Evolutionary conservation across 2,329 filamentous ascomycete genomes (phyloP), one percentile per base, ranked within the genome.

Genomic region (Boeremia exigua): DNA sequence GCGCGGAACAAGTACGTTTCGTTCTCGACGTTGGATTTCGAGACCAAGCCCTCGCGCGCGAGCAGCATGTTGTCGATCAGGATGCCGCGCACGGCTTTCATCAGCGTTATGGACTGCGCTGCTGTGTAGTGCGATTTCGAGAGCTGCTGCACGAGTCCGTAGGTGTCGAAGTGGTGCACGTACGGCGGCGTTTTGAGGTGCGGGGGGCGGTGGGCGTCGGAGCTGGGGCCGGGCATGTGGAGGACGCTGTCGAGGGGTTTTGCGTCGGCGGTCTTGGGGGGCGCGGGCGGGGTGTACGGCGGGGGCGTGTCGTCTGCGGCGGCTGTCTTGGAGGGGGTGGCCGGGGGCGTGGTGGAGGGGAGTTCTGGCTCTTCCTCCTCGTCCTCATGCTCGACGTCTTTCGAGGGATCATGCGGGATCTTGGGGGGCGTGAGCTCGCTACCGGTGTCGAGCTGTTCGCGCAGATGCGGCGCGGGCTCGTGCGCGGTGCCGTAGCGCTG

Each of bases 91-190:
- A 98, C 87, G 6, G 89, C 92, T 79, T 98, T 98, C 95, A 99
- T 99, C 47, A 92, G 82, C 6, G 88, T 91, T 46, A 92, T 86
- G 25, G 92, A 87, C 75, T 97, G 94, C 0, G 82, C 82, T 39
- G 85, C 81, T 1, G 84, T 86, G 76, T 92, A 97, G 89, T 89
- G 11, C 87, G 87, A n/a, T 0, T 78, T 79, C 15, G 87, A 83
- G 14, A 99, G 86, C 66, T 91, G 86, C 69, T 89, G 89, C 14
- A 98, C 95, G 5, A 98, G 84, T 12, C 87, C 88, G 76, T 95
- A 99, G 23, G 89, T 96, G 77, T 99, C 94, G 76, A 99, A 99
- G 78, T 98, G 92, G 78, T 99, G 95, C 30, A 96, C 87, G 71
- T 96, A 96, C 1, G 88, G 90, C 7, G 90, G 86, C 0, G 91